A percentile compares a stretch with the other conserved stretches of the same genome.
These are phyloP conservation scores for Vishniacozyma victoriae DNA, from an alignment of 768 basidiomycete species.

Conservation along the genomic window DNA sequence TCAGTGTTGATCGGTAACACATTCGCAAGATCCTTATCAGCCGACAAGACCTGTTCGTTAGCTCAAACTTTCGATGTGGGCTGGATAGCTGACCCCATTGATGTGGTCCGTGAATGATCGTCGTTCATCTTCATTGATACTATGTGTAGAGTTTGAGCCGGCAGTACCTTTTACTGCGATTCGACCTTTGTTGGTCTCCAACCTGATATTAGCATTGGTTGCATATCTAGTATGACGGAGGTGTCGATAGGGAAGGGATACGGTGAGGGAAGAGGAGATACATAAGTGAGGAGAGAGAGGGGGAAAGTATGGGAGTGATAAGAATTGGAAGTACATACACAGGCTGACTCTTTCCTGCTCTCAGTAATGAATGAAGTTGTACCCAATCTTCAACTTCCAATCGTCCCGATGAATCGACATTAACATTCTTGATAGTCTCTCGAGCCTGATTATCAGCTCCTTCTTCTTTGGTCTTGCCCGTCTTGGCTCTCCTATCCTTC, in stretches of 20 bases:
- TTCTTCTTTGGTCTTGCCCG: not conserved
- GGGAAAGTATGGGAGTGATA: too few relatives aligned
- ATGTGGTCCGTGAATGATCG: constrained; percentile 97
- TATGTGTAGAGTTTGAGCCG: constrained; percentile 91
- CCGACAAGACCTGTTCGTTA: constrained; percentile 69
- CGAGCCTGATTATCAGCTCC: constrained; percentile 52
- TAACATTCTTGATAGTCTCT: constrained; percentile 79
- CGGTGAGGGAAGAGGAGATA: not conserved
- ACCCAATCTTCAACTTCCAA: constrained; percentile 98
- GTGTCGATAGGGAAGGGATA: not conserved
- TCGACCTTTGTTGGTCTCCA: constrained; percentile 57
- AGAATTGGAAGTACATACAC: too few relatives aligned
- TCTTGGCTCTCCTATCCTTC: too few relatives aligned
- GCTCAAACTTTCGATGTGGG: not conserved
- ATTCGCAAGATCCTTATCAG: constrained; percentile 73
- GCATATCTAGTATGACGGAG: not conserved
- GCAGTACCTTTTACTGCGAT: constrained; percentile 84
- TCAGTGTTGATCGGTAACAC: constrained; percentile 88
- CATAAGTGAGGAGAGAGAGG: not conserved
- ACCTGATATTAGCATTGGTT: constrained; percentile 8
- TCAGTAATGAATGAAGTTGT: constrained; percentile 57
- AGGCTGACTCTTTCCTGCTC: constrained; percentile 27
- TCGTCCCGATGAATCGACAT: constrained; percentile 88
- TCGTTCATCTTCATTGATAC: constrained; percentile 94
- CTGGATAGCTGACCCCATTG: constrained; percentile 62